Evolutionary conservation across 805 yeast species (phyloP).

Genomic region (Cyberlindnera mississippiensis): DNA sequence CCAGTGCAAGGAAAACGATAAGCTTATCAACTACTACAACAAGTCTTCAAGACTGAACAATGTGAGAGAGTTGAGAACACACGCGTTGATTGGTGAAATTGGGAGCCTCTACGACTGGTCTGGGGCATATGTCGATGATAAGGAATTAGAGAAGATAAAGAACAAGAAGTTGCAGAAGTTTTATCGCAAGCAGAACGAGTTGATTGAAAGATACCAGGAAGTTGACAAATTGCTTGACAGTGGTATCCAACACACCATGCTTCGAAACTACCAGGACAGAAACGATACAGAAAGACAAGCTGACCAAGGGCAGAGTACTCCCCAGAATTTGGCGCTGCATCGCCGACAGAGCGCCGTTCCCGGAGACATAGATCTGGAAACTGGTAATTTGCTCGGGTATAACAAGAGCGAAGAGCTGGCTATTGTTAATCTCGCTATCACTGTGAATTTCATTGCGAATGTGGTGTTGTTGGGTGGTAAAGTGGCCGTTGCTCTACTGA

Average conservation of each 20-base stretch:
- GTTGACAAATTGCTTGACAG: constrained; percentile 67
- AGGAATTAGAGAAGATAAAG: constrained; percentile 24
- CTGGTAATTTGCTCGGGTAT: constrained; percentile 50
- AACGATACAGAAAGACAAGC: constrained; percentile 19
- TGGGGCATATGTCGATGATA: constrained; percentile 21
- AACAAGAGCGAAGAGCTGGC: constrained; percentile 39
- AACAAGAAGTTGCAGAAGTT: constrained; percentile 34
- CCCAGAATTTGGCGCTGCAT: constrained; percentile 1
- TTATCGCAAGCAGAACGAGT: constrained; percentile 56
- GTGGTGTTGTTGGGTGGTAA: constrained; percentile 58
- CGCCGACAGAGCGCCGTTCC: constrained; percentile 44
- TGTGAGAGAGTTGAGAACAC: constrained; percentile 42
- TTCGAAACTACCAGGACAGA: constrained; percentile 45
- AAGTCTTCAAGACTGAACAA: constrained; percentile 16
- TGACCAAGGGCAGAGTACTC: neutral
- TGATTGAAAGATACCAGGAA: constrained; percentile 51
- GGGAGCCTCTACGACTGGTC: constrained; percentile 40
- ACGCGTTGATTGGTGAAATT: constrained; percentile 42
- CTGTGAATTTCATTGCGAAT: constrained; percentile 60
- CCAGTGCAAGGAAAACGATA: constrained; percentile 22
- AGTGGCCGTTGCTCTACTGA: constrained; percentile 52
- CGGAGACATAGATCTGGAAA: constrained; percentile 56
- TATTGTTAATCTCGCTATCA: constrained; percentile 55
- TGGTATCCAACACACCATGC: constrained; percentile 63
- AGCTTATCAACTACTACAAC: constrained; percentile 16